phyloP scores from a whole-genome alignment of 345 rosid species.

The Odontarrhena argentea region DNA sequence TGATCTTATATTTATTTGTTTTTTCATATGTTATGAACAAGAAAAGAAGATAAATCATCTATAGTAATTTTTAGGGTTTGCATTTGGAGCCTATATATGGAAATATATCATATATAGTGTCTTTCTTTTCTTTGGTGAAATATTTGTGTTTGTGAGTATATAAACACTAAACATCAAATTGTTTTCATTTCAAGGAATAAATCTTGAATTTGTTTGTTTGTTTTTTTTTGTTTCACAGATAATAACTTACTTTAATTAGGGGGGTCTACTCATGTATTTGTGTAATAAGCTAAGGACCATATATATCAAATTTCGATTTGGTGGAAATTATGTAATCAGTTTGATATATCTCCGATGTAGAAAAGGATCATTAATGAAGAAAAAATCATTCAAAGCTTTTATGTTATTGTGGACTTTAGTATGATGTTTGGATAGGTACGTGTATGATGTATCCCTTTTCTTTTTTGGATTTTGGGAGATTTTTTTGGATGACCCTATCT shows the following conservation, averaged over 20 bases:
- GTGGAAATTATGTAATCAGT: conserved; percentile 10
- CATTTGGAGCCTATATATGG: conserved; percentile 22
- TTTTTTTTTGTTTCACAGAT: not conserved
- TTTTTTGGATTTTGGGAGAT: conserved; percentile 13
- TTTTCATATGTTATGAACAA: not conserved
- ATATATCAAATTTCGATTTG: not conserved
- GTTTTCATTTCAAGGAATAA: not conserved
- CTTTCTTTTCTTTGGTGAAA: not conserved
- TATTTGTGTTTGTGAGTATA: conserved; percentile 16
- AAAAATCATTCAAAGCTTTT: not conserved
- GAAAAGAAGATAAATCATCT: conserved; percentile 8
- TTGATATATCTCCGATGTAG: not conserved
- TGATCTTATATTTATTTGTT: not conserved
- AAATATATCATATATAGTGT: not conserved
- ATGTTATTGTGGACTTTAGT: conserved; percentile 13
- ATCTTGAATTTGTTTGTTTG: conserved; percentile 7
- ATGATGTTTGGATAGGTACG: not conserved
- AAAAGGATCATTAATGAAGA: not conserved
- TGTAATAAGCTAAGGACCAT: not conserved
- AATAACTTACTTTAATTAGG: not conserved
- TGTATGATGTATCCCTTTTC: conserved; percentile 23
- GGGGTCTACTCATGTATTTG: not conserved
- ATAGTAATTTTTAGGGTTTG: conserved; percentile 35
- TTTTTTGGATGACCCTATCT: not conserved
- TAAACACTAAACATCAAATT: conserved; percentile 17